A percentile compares a stretch with the other conserved stretches of the same genome.
These are phyloP conservation scores for Chlamydomonas incerta DNA, from an alignment of 139 green algal genomes.

Conservation along the genomic window DNA sequence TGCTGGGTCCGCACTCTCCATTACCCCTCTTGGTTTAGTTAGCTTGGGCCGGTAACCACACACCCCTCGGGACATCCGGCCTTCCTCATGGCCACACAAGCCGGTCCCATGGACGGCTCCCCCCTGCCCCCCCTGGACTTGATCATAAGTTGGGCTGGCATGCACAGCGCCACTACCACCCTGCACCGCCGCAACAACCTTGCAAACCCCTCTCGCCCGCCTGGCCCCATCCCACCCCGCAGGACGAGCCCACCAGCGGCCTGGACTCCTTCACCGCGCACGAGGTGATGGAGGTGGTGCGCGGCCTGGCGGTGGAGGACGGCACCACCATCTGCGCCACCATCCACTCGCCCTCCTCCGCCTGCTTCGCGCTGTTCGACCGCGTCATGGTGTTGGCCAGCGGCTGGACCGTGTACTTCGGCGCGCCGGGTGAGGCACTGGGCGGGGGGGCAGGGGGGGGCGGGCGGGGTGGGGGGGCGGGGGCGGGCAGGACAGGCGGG, in stretches of 20 bases:
- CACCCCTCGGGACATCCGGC: no score
- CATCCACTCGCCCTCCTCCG: constrained; percentile 75
- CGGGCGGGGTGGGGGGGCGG: not conserved
- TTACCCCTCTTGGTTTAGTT: no score
- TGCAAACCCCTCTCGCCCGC: not conserved
- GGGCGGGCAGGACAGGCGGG: not conserved
- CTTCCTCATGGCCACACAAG: no score
- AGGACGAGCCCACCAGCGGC: constrained; percentile 79
- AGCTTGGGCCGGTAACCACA: no score
- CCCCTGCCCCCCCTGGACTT: no score
- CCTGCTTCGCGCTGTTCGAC: constrained; percentile 77
- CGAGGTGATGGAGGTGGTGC: constrained; percentile 71
- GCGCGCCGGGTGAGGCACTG: constrained; percentile 8
- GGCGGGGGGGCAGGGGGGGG: not conserved
- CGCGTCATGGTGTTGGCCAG: constrained; percentile 69
- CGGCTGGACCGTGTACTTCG: constrained; percentile 70
- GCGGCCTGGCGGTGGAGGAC: constrained; percentile 53
- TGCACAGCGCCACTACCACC: no score
- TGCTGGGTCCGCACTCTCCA: no score
- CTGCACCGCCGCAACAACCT: no score
- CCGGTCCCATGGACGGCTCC: no score
- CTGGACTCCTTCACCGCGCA: constrained; percentile 78
- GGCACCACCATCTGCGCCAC: constrained; percentile 78
- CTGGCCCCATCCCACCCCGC: not conserved
- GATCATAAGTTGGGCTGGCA: no score